Percentiles rank a stretch among this genome's conserved stretches.
Conservation (phyloP, 176 grass and related monocot species). For the Musa itinerans region DNA sequence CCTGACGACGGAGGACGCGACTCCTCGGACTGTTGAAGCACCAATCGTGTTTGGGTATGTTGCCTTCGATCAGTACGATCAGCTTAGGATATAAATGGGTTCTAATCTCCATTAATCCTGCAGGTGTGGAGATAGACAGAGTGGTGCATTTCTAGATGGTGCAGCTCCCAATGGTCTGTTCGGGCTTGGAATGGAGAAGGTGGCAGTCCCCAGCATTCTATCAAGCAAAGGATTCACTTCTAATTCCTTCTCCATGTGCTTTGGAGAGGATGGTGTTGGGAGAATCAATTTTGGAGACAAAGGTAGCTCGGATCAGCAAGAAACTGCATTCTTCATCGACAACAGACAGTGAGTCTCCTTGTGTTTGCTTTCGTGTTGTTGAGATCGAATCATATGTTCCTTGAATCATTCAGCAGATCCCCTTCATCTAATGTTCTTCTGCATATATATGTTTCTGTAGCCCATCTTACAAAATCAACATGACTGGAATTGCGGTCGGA, state of each 20-base stretch:
- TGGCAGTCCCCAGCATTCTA: constrained; percentile 71
- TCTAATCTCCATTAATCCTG: constrained; percentile 19
- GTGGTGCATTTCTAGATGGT: constrained; percentile 57
- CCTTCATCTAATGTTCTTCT: background rate
- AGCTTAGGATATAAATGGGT: background rate
- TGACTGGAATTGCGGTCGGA: constrained; percentile 39
- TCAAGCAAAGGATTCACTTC: constrained; percentile 50
- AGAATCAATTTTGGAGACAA: constrained; percentile 93
- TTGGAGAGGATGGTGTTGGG: constrained; percentile 46
- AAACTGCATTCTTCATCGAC: constrained; percentile 59
- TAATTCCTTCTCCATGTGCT: constrained; percentile 97
- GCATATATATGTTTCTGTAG: constrained; percentile 29
- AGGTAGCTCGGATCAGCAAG: constrained; percentile 66
- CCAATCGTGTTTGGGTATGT: constrained; percentile 77
- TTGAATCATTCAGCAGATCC: background rate
- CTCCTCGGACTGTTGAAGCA: constrained; percentile 35
- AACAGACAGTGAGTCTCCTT: constrained; percentile 36
- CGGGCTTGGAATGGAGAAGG: constrained; percentile 67
- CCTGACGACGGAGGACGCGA: constrained; percentile 35
- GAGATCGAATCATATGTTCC: background rate
- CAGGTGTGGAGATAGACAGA: constrained; percentile 78
- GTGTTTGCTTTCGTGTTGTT: too few species aligned
- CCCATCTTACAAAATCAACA: constrained; percentile 67
- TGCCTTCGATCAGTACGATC: background rate
- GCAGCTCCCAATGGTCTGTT: constrained; percentile 77